phyloP scores from a whole-genome alignment of 169 alveolate species.

The Eimeria maxima region DNA sequence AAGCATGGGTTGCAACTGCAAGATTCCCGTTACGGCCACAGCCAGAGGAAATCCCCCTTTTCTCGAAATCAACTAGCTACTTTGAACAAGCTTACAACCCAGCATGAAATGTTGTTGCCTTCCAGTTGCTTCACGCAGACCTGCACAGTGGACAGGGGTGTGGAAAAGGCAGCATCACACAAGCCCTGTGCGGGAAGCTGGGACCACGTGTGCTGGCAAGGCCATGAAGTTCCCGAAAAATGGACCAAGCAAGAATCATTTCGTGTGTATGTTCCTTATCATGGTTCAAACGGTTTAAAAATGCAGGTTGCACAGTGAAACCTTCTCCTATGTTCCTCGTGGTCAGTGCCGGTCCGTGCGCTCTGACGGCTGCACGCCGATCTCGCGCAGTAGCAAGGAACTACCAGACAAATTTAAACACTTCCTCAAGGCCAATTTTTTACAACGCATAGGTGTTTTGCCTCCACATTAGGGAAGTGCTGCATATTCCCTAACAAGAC shows the following conservation, averaged over 20 bases:
- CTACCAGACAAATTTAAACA: neutral
- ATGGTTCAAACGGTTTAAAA: neutral
- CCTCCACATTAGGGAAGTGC: neutral
- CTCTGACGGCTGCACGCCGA: neutral
- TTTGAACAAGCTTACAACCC: neutral
- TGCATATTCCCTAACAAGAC: neutral
- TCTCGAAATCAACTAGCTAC: neutral
- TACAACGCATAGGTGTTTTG: neutral
- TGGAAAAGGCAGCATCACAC: neutral
- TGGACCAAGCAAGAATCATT: neutral
- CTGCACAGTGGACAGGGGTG: neutral
- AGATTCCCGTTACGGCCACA: neutral
- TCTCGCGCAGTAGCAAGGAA: neutral
- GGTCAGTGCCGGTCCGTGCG: neutral
- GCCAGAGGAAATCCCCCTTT: neutral
- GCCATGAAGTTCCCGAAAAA: neutral
- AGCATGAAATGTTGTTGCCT: neutral
- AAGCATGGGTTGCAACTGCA: neutral
- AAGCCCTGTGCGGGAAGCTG: neutral
- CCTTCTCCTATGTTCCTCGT: neutral
- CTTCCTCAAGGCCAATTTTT: neutral
- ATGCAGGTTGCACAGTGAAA: neutral
- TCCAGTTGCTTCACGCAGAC: neutral
- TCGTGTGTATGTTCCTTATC: neutral
- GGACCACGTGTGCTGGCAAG: neutral